Base-by-base conservation (phyloP, 2,329 filamentous ascomycete genomes). In the Aspergillus latus region DNA sequence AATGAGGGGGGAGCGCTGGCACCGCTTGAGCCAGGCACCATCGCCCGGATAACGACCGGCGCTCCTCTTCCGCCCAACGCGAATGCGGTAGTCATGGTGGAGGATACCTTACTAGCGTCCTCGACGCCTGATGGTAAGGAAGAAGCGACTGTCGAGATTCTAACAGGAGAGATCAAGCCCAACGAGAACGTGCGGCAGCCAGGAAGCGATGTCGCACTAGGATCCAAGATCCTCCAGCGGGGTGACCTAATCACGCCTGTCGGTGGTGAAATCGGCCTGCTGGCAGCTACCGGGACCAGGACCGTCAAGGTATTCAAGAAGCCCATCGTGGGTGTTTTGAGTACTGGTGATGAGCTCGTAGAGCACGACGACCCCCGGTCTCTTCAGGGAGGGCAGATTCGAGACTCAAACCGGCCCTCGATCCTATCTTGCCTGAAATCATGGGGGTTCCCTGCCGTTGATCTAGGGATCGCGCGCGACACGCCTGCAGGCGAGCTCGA, bases 71-170 rank as follows among this genome's bases (percentile, higher is more conserved):
- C 94, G 1, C 86, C 87, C 0, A 91, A 92, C 0, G 91, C 94
- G 1, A 96, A 90, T 28, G 88, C 93, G 0, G 92, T 99, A 4
- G 88, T 97, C 46, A 97, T 95, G 91, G 94, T 99, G 0, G 94
- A 99, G 75, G 94, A 97, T 68, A 99, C 94, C 0, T 76, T 87
- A 0, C 78, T 99, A 4, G 85, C 83, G 58, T 86, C 84, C 1
- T 85, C 84, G 73, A 94, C 91, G 0, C 86, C 89, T 0, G 90
- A 96, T 64, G 89, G 87, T 0, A 81, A 81, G 49, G 94, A 99
- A 74, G 94, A 99, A 72, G 87, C 87, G 48, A 88, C 92, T 59
- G 84, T 99, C 2, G 90, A 96, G 70, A 92, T 99, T 37, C 78
- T 96, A 1, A 91, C 90, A 0, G 85, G 87, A 29, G 84, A 84